Evolutionary conservation across 2,329 filamentous ascomycete genomes (phyloP), one percentile per base, ranked within the genome.

Genomic region (Fusarium papillatum): DNA sequence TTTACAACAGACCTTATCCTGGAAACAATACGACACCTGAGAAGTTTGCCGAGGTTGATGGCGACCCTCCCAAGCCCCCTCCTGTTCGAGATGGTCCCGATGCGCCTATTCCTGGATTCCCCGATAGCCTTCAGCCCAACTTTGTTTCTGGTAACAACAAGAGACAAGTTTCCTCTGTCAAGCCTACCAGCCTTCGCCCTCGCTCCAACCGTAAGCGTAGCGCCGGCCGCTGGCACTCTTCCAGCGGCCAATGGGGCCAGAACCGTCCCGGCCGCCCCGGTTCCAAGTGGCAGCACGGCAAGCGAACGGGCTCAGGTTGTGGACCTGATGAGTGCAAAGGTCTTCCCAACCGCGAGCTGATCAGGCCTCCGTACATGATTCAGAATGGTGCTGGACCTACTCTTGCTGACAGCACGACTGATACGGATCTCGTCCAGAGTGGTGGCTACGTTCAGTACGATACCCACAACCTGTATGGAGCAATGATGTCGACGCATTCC

Each of bases 391-490:
- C 79, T 7, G 78, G 76, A 2, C 74, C 74, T 29, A 79, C 78
- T 1, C 71, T 79, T 1, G 71, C 77, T 11, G 78, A 79, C 13
- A 71, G 75, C 8, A 79, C 78, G 2, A 68, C 73, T 5, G 76
- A 79, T n/a, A 79, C 78, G 11, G 78, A 79, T 31, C 72, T 79
- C 7, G 71, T 79, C 1, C 77, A 79, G 59, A 69, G 64, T 4
- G 69, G 76, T 6, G 76, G 66, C 0, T 79, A 78, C 6, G 57
- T 71, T 8, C 76, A 79, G 61, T 78, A 78, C 13, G 94, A 96
- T 76, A 94, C 92, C 0, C 94, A 96, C 82, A 95, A 95, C 77
- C 83, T 95, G 2, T 95, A 94, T 81, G 94, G 94, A 1, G 90
- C 90, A 10, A 92, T 95, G 91, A 96, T 95, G 94, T 93, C 92